Base-by-base conservation (phyloP, 306 rosid genomes). In the Phaseolus lunatus region DNA sequence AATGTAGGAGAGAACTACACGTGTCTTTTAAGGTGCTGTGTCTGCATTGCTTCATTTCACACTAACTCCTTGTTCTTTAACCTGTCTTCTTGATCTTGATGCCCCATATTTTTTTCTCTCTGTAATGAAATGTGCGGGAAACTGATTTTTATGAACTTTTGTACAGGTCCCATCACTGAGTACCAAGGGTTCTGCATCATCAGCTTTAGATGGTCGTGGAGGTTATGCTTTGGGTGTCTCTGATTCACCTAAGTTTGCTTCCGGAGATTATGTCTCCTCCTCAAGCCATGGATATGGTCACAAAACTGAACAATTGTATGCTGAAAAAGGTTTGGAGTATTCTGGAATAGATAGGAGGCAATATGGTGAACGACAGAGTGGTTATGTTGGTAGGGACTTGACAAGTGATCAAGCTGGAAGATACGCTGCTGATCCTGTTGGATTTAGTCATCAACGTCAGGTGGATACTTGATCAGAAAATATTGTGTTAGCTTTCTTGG, bases 251-350 rank as follows among this genome's bases (percentile, higher is more conserved):
- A 95, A 92, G 81, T 92, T 85, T 86, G 73, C 90, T 24, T 84
- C 97, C 19, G 84, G 87, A 63, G 99, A 95, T 26, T 95, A 95
- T 84, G 86, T 90, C 64, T 29, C 96, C 2, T 75, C 99, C 23
- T 87, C 98, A 75, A 87, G 88, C 80, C 99, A 92, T 57, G 89
- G 84, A 23, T 94, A 94, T 76, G 90, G 91, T 73, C 96, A 87
- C 67, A 94, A 92, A 84, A 82, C 86, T 23, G 96, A 88, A 70
- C 97, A 86, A 29, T 70, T 92, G 85, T 95, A 89, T 81, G 88
- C 85, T n/a, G 99, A 92, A 49, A 95, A 92, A 83, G 89, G 85
- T 76, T 50, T 92, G 81, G 99, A 90, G 50, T 95, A 92, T 83
- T 79, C 97, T 81, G 88, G 80, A 44, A 70, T 92, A 73, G 98